Evolutionary conservation across 192 early-diverging fungal species (phyloP).

Genomic region (Entomortierella lignicola): DNA sequence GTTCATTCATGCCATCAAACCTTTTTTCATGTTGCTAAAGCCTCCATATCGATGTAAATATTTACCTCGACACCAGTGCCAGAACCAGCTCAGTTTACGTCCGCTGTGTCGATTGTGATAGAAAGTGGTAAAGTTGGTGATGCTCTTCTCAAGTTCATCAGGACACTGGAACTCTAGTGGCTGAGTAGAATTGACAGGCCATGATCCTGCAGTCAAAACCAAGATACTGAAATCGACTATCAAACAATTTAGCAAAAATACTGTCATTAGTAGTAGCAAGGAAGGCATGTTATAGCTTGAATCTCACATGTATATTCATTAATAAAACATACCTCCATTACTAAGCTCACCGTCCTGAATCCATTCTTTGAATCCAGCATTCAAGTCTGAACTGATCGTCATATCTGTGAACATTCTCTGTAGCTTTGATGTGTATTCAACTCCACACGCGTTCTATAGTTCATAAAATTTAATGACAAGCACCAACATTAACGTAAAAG

Average conservation of each 20-base stretch:
- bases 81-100: slow-evolving; percentile 84
- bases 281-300: background rate
- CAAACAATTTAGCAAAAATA: background rate
- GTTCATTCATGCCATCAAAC: background rate
- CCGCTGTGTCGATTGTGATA: slow-evolving; percentile 80
- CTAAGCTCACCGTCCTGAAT: slow-evolving; percentile 53
- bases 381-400: slow-evolving; percentile 76
- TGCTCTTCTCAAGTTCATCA: slow-evolving; percentile 78
- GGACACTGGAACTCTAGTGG: slow-evolving; percentile 84
- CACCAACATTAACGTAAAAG: no score
- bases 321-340: slow-evolving; percentile 64
- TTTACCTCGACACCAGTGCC: slow-evolving; percentile 81
- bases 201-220: slow-evolving; percentile 84
- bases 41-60: no score
- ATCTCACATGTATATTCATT: slow-evolving; percentile 6
- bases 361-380: slow-evolving; percentile 63
- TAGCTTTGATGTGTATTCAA: slow-evolving; percentile 87
- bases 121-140: slow-evolving; percentile 76
- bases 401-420: slow-evolving; percentile 93
- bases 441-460: slow-evolving; percentile 78
- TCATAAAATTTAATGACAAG: background rate
- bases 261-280: background rate
- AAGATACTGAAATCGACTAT: slow-evolving; percentile 77
- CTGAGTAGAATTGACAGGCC: slow-evolving; percentile 80
- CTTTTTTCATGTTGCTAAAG: no score